A percentile compares a stretch with the other conserved stretches of the same genome.
These are phyloP conservation scores for Populus hybrid DNA, from an alignment of 441 rosid genomes.

Conservation along the genomic window DNA sequence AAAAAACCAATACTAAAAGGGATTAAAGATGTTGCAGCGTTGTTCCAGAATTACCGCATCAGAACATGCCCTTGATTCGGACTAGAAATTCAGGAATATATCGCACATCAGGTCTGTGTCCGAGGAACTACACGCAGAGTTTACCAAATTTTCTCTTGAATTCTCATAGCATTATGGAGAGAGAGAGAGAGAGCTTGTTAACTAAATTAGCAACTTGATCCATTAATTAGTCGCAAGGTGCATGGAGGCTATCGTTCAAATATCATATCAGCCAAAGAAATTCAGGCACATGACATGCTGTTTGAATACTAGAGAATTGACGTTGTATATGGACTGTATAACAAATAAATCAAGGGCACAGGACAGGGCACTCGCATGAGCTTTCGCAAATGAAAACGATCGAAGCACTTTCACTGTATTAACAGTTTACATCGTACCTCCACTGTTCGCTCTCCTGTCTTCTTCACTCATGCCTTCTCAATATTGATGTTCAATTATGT, in stretches of 20 bases:
- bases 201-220: no score
- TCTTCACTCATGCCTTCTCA: not conserved
- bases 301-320: not conserved
- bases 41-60: no score
- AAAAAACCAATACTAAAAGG: no score
- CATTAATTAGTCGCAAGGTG: no score
- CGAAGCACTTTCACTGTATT: not conserved
- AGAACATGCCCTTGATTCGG: no score
- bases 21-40: no score
- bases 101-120: no score
- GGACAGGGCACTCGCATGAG: not conserved
- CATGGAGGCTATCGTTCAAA: not conserved
- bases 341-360: not conserved
- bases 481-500: not conserved
- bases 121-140: not conserved
- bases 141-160: not conserved
- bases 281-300: conserved; percentile 8
- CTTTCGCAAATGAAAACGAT: not conserved
- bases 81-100: not conserved
- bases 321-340: not conserved
- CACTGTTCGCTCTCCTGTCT: not conserved
- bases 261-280: not conserved
- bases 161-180: not conserved
- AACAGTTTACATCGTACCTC: not conserved
- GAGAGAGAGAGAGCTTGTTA: no score